A percentile compares a stretch with the other conserved stretches of the same genome.
Conservation (phyloP, 345 rosid genomes). For the Eucalyptus sideroxylon region DNA sequence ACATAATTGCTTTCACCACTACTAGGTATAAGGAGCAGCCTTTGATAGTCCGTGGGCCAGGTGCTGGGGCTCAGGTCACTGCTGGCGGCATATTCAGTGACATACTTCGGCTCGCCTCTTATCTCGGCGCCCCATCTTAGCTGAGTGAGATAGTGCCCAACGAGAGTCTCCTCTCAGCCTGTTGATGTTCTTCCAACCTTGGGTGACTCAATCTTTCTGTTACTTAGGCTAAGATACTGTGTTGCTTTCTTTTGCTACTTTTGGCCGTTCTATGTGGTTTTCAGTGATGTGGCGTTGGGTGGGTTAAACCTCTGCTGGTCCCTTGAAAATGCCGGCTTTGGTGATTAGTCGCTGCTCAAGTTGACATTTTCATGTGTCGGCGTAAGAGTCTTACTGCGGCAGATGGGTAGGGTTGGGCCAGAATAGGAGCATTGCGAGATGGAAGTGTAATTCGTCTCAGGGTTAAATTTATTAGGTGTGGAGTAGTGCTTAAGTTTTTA, state of each 20-base stretch:
- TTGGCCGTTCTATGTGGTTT: background rate
- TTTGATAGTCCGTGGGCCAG: constrained; percentile 91
- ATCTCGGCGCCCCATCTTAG: constrained; percentile 95
- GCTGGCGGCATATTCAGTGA: constrained; percentile 97
- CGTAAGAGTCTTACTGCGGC: background rate
- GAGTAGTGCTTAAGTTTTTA: background rate
- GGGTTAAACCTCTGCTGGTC: background rate
- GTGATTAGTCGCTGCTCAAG: background rate
- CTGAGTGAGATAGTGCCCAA: background rate
- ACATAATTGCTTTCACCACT: constrained; percentile 95
- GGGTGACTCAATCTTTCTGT: background rate
- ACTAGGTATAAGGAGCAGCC: constrained; percentile 86
- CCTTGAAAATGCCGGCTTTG: background rate
- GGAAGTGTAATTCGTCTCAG: background rate
- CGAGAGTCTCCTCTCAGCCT: background rate
- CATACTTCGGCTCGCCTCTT: constrained; percentile 76
- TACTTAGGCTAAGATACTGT: background rate
- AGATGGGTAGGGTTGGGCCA: background rate
- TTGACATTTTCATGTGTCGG: background rate
- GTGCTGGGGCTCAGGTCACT: constrained; percentile 98
- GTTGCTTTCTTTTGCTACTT: background rate
- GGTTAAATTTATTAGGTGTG: background rate
- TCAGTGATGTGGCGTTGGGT: background rate
- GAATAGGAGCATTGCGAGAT: background rate
- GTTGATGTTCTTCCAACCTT: background rate